Percentiles rank a stretch among this genome's conserved stretches.
These are phyloP conservation scores for Pseudohalonectria lignicola DNA, from an alignment of 2,329 filamentous ascomycete species.

Conservation along the genomic window DNA sequence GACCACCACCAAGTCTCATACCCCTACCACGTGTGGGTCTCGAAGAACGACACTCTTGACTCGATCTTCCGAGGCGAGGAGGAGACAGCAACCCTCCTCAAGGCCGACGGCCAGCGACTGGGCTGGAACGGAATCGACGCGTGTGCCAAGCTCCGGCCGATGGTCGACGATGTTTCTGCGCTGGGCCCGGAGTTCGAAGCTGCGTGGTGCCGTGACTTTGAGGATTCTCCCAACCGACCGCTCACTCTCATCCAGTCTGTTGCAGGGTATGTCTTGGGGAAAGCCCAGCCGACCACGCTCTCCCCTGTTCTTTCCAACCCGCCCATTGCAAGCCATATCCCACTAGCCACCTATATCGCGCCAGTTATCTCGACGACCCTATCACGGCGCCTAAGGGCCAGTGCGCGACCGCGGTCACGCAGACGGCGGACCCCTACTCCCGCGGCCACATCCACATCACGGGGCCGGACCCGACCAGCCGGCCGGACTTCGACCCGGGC, in stretches of 20 bases:
- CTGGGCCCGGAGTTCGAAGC: slow-evolving; percentile 37
- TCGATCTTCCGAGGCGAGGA: slow-evolving; percentile 12
- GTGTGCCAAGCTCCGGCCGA: slow-evolving; percentile 40
- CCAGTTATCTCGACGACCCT: slow-evolving; percentile 17
- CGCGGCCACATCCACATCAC: slow-evolving; percentile 47
- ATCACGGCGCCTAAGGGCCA: slow-evolving; percentile 21
- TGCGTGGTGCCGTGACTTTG: slow-evolving; percentile 40
- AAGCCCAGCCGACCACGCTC: not conserved
- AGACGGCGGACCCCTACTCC: slow-evolving; percentile 48
- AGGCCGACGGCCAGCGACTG: slow-evolving; percentile 21
- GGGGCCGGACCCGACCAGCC: slow-evolving; percentile 19
- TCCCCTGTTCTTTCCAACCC: too few species aligned
- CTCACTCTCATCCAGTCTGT: slow-evolving; percentile 9
- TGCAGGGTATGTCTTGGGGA: slow-evolving; percentile 16
- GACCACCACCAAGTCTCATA: slow-evolving; percentile 42
- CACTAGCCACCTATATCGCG: too few species aligned
- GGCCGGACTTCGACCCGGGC: slow-evolving; percentile 38
- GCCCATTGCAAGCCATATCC: too few species aligned
- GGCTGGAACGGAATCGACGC: slow-evolving; percentile 46
- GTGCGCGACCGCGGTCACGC: slow-evolving; percentile 38
- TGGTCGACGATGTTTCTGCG: slow-evolving; percentile 34
- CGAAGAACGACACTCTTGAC: slow-evolving; percentile 30
- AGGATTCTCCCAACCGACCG: slow-evolving; percentile 7
- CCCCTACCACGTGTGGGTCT: slow-evolving; percentile 34
- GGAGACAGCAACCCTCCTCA: slow-evolving; percentile 10